A percentile compares a stretch with the other conserved stretches of the same genome.
Evolutionary conservation across 345 rosid species (phyloP).

Genomic region (Brassica cretica): DNA sequence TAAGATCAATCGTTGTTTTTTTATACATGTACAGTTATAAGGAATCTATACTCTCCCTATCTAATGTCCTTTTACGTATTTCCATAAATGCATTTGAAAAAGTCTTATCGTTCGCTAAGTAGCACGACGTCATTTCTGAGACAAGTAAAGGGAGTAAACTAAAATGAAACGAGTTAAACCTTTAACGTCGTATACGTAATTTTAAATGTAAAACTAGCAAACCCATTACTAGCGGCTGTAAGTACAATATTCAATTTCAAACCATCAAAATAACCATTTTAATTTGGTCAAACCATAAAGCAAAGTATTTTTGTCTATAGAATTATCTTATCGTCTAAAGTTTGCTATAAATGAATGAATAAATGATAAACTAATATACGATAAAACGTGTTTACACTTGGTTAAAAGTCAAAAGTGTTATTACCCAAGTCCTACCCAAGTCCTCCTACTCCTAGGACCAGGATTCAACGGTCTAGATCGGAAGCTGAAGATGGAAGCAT

Average conservation of each 20-base stretch:
- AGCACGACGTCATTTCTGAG: slow-evolving; percentile 6
- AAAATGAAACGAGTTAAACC: background rate
- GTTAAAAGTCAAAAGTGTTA: slow-evolving; percentile 21
- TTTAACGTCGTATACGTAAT: background rate
- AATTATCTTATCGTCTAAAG: background rate
- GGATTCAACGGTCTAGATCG: slow-evolving; percentile 7
- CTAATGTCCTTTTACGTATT: background rate
- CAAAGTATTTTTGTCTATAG: background rate
- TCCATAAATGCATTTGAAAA: background rate
- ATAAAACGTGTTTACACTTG: slow-evolving; percentile 6
- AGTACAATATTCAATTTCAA: background rate
- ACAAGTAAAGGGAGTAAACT: background rate
- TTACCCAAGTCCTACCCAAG: background rate
- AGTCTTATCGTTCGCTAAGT: background rate
- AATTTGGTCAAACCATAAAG: slow-evolving; percentile 24
- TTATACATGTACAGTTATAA: background rate
- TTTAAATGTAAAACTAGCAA: slow-evolving; percentile 22
- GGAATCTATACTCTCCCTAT: background rate
- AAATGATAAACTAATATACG: background rate
- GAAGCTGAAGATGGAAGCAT: background rate
- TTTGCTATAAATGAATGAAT: background rate
- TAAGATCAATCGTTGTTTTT: background rate
- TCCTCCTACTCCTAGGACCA: background rate
- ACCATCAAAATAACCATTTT: slow-evolving; percentile 2
- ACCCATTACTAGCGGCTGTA: background rate